Evolutionary conservation across 2,329 filamentous ascomycete species (phyloP), one percentile per base, ranked within the genome.

Genomic region (Intubia oerlemansii): DNA sequence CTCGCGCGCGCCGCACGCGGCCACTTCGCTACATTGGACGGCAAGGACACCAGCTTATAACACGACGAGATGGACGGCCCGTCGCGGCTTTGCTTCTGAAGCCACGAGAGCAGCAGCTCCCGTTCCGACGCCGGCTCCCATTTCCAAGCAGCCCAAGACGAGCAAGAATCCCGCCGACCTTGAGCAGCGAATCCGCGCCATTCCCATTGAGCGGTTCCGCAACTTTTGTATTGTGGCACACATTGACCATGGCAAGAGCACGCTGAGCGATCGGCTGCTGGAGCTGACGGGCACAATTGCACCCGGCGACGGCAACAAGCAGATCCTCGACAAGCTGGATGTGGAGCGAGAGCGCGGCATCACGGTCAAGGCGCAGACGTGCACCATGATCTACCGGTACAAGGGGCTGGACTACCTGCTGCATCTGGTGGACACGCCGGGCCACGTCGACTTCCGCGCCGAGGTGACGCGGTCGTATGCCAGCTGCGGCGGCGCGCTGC

Each of bases 201-300:
- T 85, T 31, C 78, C 78, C 3, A 74, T 84, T 42, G 68, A 76
- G 32, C 66, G 78, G 13, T 85, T 70, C 40, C 75, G 88, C 37
- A 98, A 98, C 51, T 98, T 98, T 50, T 98, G 88, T 52, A 95
- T 98, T 44, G 85, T 98, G 29, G 88, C 88, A 8, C 88, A 98
- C 49, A 90, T 98, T 46, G 88, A 98, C 49, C 88, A 98, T 69
- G 88, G 88, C 43, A 98, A 98, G 53, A 91, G 79, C 46, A 98
- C 88, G 5, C 69, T 98, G 30, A 85, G 76, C 39, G 88, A 98
- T 45, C 75, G 88, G 3, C 57, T 98, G 30, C 65, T 98, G 36
- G 88, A 98, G 58, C 60, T 90, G 38, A 98, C 88, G 1, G 85
- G 88, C 13, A 95, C 85, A 6, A 95, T 98, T 38, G 57, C 78